Evolutionary conservation across 1,284 basidiomycete species (phyloP).

Genomic region (Tausonia pullulans): DNA sequence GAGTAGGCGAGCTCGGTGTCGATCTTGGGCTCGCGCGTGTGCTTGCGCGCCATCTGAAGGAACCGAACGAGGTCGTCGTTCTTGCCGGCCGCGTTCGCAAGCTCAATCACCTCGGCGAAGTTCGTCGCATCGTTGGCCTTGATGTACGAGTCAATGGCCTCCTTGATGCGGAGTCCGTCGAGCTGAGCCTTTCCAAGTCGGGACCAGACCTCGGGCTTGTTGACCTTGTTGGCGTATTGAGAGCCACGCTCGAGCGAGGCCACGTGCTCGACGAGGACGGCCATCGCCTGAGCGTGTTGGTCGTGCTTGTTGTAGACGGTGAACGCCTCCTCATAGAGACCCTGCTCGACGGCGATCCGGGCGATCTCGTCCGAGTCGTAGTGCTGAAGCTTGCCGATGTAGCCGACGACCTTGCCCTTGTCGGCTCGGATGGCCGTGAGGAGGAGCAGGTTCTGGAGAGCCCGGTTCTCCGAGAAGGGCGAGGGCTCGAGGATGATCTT

Average conservation of each 20-base stretch:
- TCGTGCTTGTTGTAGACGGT: slow-evolving; percentile 94
- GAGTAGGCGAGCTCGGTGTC: slow-evolving; percentile 95
- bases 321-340: slow-evolving; percentile 92
- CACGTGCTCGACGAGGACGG: slow-evolving; percentile 94
- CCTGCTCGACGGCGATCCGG: slow-evolving; percentile 92
- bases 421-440: slow-evolving; percentile 95
- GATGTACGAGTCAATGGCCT: slow-evolving; percentile 98
- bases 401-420: slow-evolving; percentile 96
- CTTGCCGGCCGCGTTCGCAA: slow-evolving; percentile 89
- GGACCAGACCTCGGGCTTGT: slow-evolving; percentile 94
- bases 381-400: slow-evolving; percentile 94
- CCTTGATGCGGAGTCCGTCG: slow-evolving; percentile 95
- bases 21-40: slow-evolving; percentile 91
- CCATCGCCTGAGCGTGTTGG: slow-evolving; percentile 88
- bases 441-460: slow-evolving; percentile 86
- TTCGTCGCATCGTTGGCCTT: slow-evolving; percentile 95
- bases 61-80: slow-evolving; percentile 96
- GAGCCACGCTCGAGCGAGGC: slow-evolving; percentile 94
- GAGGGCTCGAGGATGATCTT: slow-evolving; percentile 98
- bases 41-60: slow-evolving; percentile 99
- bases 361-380: slow-evolving; percentile 94
- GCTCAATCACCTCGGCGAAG: slow-evolving; percentile 94
- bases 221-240: slow-evolving; percentile 94
- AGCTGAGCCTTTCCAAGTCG: slow-evolving; percentile 97
- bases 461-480: slow-evolving; percentile 94